These are phyloP conservation scores for Candida coquimbonensis DNA, from an alignment of 805 yeast species.

Conservation along the genomic window DNA sequence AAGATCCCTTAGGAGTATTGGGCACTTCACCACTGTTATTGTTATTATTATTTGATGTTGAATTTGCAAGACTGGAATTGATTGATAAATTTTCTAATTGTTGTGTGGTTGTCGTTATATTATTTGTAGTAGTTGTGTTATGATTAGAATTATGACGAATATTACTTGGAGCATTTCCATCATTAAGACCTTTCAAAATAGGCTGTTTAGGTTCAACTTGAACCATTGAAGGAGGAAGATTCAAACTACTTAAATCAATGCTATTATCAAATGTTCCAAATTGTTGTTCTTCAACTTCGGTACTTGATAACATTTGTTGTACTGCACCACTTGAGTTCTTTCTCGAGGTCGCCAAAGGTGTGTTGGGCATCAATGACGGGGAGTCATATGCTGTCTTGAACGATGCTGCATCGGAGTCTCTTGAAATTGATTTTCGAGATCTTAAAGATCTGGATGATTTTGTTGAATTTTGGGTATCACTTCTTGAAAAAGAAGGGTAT, in stretches of 20 bases:
- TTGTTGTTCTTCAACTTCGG: conserved; percentile 6
- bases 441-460: conserved; percentile 38
- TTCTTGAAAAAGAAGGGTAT: conserved; percentile 41
- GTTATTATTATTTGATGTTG: not conserved
- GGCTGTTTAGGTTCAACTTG: conserved; percentile 69
- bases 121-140: not conserved
- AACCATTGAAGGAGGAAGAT: conserved; percentile 62
- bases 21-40: conserved; percentile 17
- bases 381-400: conserved; percentile 27
- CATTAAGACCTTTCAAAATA: conserved; percentile 34
- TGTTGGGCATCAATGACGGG: conserved; percentile 20
- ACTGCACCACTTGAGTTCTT: conserved; percentile 19
- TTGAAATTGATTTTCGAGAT: conserved; percentile 24
- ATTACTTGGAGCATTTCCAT: not conserved
- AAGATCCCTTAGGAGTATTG: conserved; percentile 21
- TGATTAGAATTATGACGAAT: conserved; percentile 4
- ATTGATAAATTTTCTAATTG: too few relatives aligned
- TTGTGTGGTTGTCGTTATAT: not conserved
- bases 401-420: conserved; percentile 26
- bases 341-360: conserved; percentile 18
- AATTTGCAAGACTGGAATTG: not conserved
- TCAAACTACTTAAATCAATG: conserved; percentile 26
- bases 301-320: conserved; percentile 9
- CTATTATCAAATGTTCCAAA: conserved; percentile 14
- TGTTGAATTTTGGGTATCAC: conserved; percentile 47